phyloP scores from a whole-genome alignment of 2,329 filamentous ascomycete species.

The Monosporascus cannonballus region DNA sequence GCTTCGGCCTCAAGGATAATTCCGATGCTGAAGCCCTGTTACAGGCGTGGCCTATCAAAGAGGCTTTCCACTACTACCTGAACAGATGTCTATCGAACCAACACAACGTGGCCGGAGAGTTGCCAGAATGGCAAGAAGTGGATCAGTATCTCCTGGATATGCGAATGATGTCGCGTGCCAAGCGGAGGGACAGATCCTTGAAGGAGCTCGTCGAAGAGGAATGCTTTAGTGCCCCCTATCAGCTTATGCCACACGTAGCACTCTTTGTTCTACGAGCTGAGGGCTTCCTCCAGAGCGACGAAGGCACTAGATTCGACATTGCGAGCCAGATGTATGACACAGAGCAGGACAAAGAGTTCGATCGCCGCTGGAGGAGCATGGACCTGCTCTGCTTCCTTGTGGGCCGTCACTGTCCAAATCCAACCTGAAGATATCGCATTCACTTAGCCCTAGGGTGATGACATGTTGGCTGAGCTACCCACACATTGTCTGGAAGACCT shows the following conservation, averaged over 20 bases:
- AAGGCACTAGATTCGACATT: background rate
- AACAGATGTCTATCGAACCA: background rate
- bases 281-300: background rate
- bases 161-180: background rate
- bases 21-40: background rate
- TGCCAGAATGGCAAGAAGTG: background rate
- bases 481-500: too few species aligned
- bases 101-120: background rate
- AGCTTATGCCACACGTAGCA: background rate
- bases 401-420: background rate
- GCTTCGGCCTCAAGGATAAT: background rate
- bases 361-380: background rate
- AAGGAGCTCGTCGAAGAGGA: background rate
- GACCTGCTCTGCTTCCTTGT: background rate
- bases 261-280: background rate
- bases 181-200: background rate
- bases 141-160: background rate
- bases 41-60: background rate
- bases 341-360: background rate
- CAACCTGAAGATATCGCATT: background rate
- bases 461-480: too few species aligned
- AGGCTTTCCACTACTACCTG: background rate
- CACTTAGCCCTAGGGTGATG: too few species aligned
- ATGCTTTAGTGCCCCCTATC: background rate
- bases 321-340: background rate